Conservation (phyloP, 768 basidiomycete species). For the Leucocoprinus birnbaumii region DNA sequence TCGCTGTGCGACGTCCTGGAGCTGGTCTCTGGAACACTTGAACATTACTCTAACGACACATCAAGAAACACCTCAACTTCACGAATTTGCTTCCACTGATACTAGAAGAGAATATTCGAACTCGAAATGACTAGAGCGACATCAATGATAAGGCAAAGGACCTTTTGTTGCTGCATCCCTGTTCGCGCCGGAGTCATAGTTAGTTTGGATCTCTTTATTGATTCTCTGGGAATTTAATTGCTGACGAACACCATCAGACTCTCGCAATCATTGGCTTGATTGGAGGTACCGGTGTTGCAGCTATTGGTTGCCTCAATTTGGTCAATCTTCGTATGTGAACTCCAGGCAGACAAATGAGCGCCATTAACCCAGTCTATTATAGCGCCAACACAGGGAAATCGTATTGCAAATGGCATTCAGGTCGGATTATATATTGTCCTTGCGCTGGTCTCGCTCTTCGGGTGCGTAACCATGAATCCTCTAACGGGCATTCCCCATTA, state of each 20-base stretch:
- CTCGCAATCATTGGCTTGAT: slow-evolving; percentile 42
- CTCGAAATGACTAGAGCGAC: slow-evolving; percentile 12
- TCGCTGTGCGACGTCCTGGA: slow-evolving; percentile 19
- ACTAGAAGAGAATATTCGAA: slow-evolving; percentile 4
- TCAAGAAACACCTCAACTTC: slow-evolving; percentile 10
- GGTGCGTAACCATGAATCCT: slow-evolving; percentile 25
- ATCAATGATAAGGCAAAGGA: slow-evolving; percentile 33
- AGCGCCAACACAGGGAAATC: slow-evolving; percentile 28
- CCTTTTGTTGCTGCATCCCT: slow-evolving; percentile 50
- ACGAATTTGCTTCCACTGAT: too few species aligned
- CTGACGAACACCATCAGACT: slow-evolving; percentile 22
- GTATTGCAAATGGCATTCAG: slow-evolving; percentile 37
- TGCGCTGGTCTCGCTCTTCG: slow-evolving; percentile 41
- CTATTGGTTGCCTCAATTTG: slow-evolving; percentile 33
- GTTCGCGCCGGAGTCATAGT: slow-evolving; percentile 47
- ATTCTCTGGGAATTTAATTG: neutral
- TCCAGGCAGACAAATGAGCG: neutral
- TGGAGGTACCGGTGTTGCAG: slow-evolving; percentile 37
- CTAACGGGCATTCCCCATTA: neutral
- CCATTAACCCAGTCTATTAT: neutral
- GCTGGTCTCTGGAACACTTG: slow-evolving; percentile 24
- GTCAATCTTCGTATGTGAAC: slow-evolving; percentile 25
- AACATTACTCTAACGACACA: slow-evolving; percentile 15
- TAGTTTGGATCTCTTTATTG: slow-evolving; percentile 16
- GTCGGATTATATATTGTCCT: slow-evolving; percentile 39